A percentile compares a stretch with the other conserved stretches of the same genome.
These are phyloP conservation scores for Dactylellina sp. DNA, from an alignment of 2,329 filamentous ascomycete species.

Conservation along the genomic window DNA sequence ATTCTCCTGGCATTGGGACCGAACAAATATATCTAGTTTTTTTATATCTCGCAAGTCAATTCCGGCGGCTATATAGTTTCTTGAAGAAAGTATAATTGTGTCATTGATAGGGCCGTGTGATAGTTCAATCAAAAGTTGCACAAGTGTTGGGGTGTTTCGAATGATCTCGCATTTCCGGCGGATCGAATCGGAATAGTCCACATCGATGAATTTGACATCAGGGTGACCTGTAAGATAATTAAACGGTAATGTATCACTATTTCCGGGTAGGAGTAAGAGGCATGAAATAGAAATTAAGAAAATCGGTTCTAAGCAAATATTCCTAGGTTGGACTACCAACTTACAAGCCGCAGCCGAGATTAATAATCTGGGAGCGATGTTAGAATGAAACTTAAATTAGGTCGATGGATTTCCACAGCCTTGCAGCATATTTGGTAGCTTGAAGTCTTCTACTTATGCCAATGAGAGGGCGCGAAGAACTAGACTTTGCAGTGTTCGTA, in stretches of 20 bases:
- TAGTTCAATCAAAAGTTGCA: conserved; percentile 67
- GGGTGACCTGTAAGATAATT: conserved; percentile 77
- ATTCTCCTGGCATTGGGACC: conserved; percentile 69
- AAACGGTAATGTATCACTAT: conserved; percentile 44
- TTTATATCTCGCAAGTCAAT: conserved; percentile 80
- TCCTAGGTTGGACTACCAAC: conserved; percentile 64
- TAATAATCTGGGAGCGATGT: conserved; percentile 70
- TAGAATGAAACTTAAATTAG: no score
- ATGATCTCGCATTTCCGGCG: conserved; percentile 78
- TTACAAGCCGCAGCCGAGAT: conserved; percentile 90
- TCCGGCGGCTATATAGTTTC: conserved; percentile 80
- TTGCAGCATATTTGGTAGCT: neutral
- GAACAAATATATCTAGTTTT: conserved; percentile 71
- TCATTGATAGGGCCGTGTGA: conserved; percentile 63
- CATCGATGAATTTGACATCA: conserved; percentile 86
- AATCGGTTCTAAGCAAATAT: conserved; percentile 37
- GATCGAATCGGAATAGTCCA: conserved; percentile 87
- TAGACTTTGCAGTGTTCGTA: no score
- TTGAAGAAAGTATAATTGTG: conserved; percentile 72
- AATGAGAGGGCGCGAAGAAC: neutral
- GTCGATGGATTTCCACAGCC: no score
- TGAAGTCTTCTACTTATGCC: neutral
- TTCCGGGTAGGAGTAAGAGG: neutral
- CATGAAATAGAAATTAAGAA: neutral
- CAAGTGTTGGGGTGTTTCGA: conserved; percentile 72